Base-by-base conservation (phyloP, 2,329 filamentous ascomycete species). In the Cryphonectria naterciae region DNA sequence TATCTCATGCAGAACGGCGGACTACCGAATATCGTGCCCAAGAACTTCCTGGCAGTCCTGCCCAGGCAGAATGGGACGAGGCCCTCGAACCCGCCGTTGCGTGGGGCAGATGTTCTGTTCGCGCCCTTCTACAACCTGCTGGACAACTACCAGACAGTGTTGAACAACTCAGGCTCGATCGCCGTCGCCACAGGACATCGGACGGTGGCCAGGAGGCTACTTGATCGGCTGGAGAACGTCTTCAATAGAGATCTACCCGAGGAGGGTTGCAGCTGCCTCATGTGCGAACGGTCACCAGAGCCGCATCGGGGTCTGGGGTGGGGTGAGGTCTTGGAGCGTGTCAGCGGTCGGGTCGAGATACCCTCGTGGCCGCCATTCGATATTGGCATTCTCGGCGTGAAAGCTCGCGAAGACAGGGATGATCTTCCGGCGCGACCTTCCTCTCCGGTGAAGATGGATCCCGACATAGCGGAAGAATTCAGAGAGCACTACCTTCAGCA, bases 151-250 rank as follows among this genome's bases (percentile, higher is more conserved):
- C 88, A 92, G 74, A 87, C 88, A 3, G 95, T 99, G 4, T 86
- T 98, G 73, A 84, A 87, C 58, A 94, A 92, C 73, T 93, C 92
- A 75, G 96, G 96, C 4, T 98, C 95, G 0, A 84, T 99, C 6
- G 96, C 96, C 2, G 96, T 98, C 1, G 96, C 96, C 22, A 98
- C 95, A 0, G 96, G 96, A 7, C 97, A 98, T 80, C 90, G 93
- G 68, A 98, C 95, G 0, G 93, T 98, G n/a, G 96, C 96, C 4
- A 90, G 96, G 6, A 89, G 95, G 67, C 83, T 98, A 35, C 87
- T 98, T 6, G 95, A 99, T 81, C 90, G 96, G 52, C 85, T 99
- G 4, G 95, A 98, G 79, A 93, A 95, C 70, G 94, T 99, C 11
- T 98, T 99, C 81, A 95, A 94, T 2, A 88, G 96, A 72, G 95